Evolutionary conservation across 805 yeast species (phyloP).

Genomic region (Ogataea ganodermae): DNA sequence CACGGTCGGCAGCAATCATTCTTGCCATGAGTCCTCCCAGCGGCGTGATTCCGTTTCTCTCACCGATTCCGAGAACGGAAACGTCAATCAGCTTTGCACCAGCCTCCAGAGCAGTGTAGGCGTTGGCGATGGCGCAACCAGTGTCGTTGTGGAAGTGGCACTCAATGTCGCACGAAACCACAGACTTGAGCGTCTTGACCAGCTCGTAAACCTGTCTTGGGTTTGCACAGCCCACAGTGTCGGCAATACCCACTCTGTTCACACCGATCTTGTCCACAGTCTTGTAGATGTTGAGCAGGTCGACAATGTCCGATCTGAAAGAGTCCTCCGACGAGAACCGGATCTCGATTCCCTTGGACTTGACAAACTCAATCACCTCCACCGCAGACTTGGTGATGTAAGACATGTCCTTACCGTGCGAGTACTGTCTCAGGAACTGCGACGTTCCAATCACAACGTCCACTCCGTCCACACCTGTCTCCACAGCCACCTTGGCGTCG

Average conservation of each 20-base stretch:
- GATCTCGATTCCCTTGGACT: slow-evolving; percentile 94
- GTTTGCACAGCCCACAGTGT: slow-evolving; percentile 98
- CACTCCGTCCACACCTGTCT: slow-evolving; percentile 98
- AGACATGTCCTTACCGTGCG: slow-evolving; percentile 98
- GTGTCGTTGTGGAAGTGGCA: slow-evolving; percentile 99
- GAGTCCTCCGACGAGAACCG: slow-evolving; percentile 97
- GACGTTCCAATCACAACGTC: slow-evolving; percentile 98
- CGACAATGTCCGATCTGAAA: slow-evolving; percentile 95
- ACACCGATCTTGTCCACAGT: slow-evolving; percentile 98
- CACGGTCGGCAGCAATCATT: slow-evolving; percentile 98
- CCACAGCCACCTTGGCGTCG: slow-evolving; percentile 95
- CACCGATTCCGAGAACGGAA: slow-evolving; percentile 96
- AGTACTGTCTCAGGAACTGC: slow-evolving; percentile 87
- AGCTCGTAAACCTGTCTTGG: slow-evolving; percentile 98
- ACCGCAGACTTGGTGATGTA: slow-evolving; percentile 94
- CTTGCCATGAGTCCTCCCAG: slow-evolving; percentile 98
- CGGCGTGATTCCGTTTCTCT: slow-evolving; percentile 97
- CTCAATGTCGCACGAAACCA: slow-evolving; percentile 95
- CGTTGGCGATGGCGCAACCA: slow-evolving; percentile 98
- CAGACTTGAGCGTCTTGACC: slow-evolving; percentile 88
- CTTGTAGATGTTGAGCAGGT: slow-evolving; percentile 89
- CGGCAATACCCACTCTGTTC: slow-evolving; percentile 98
- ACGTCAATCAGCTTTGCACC: slow-evolving; percentile 96
- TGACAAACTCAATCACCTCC: slow-evolving; percentile 96
- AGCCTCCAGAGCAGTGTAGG: slow-evolving; percentile 96